Conservation (phyloP, 176 grass and related monocot genomes). For the Bolboschoenus planiculmis region DNA sequence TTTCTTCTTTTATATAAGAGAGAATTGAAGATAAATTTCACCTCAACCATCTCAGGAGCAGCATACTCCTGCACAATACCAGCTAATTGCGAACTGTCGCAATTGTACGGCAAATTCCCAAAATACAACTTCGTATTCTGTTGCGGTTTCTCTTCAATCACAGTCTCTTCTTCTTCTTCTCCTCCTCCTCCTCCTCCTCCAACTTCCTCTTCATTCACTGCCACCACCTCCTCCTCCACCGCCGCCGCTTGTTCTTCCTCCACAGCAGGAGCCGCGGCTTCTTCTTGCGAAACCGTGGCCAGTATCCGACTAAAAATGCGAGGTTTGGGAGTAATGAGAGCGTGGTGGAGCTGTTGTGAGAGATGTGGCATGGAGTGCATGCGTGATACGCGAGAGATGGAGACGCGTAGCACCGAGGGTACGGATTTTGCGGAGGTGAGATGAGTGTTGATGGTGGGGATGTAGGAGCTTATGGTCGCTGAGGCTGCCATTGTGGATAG, state of each 20-base stretch:
- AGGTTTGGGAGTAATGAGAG: background rate
- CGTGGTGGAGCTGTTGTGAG: slow-evolving; percentile 3
- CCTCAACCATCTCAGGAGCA: slow-evolving; percentile 91
- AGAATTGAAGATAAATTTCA: slow-evolving; percentile 19
- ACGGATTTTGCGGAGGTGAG: background rate
- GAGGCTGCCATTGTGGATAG: background rate
- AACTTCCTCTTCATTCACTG: background rate
- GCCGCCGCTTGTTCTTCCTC: slow-evolving; percentile 25
- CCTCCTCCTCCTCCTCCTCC: background rate
- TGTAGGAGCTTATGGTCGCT: slow-evolving; percentile 45
- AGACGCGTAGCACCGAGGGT: background rate
- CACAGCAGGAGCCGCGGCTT: slow-evolving; percentile 33
- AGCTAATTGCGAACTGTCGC: slow-evolving; percentile 84
- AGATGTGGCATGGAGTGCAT: background rate
- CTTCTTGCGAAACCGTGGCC: slow-evolving; percentile 41
- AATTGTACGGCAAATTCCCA: slow-evolving; percentile 93
- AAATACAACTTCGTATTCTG: slow-evolving; percentile 75
- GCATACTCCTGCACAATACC: slow-evolving; percentile 77
- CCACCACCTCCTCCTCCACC: background rate
- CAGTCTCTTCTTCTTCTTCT: background rate
- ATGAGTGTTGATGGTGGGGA: slow-evolving; percentile 32
- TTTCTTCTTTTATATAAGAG: background rate
- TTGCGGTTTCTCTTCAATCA: background rate
- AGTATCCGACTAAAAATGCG: slow-evolving; percentile 1
- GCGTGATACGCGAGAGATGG: slow-evolving; percentile 5